Evolutionary conservation across 139 green algal species (phyloP).

Genomic region (Closterium sp.): DNA sequence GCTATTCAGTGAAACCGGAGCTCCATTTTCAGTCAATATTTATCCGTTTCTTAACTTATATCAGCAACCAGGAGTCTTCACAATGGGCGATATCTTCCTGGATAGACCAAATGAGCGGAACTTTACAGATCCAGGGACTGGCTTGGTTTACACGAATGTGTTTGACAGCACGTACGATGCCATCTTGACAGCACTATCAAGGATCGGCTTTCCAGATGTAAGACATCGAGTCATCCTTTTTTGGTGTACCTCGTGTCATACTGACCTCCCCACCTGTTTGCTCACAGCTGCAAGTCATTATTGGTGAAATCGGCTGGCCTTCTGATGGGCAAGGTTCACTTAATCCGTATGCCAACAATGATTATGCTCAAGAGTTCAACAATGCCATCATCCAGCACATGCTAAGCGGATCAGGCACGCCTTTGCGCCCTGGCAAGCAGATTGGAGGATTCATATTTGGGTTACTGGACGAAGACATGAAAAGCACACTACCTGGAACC

Average conservation of each 20-base stretch:
- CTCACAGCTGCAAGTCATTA: slow-evolving; percentile 7
- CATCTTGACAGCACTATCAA: slow-evolving; percentile 1
- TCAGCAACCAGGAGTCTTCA: background rate
- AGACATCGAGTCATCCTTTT: background rate
- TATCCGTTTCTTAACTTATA: slow-evolving; percentile 22
- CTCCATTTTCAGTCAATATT: slow-evolving; percentile 19
- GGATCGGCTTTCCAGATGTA: slow-evolving; percentile 16
- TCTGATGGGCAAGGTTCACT: slow-evolving; percentile 7
- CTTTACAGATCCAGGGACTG: background rate
- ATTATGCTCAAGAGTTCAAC: slow-evolving; percentile 27
- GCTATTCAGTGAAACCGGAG: slow-evolving; percentile 5
- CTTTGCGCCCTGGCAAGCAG: background rate
- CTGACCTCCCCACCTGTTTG: background rate
- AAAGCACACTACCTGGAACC: background rate
- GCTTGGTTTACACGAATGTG: slow-evolving; percentile 11
- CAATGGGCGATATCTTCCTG: background rate
- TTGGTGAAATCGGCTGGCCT: slow-evolving; percentile 25
- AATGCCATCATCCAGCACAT: slow-evolving; percentile 18
- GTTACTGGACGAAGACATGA: slow-evolving; percentile 13
- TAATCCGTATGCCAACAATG: slow-evolving; percentile 12
- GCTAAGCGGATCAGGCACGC: background rate
- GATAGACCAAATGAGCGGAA: background rate
- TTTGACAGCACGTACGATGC: slow-evolving; percentile 23
- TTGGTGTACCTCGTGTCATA: background rate
- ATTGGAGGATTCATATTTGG: slow-evolving; percentile 10